Base-by-base conservation (phyloP, 306 rosid species). In the Medicago lupulina region DNA sequence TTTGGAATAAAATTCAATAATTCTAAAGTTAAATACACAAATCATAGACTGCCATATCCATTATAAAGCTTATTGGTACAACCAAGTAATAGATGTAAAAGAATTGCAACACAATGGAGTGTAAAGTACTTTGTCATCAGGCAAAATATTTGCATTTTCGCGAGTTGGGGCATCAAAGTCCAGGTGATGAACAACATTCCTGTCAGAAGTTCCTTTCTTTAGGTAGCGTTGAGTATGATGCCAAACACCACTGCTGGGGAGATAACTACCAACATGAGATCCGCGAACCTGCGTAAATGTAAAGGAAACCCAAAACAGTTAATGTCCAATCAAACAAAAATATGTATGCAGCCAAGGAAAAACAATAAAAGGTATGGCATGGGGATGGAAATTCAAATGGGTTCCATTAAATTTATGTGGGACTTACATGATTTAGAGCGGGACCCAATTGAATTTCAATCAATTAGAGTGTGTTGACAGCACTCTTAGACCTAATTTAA, bases 91-190 rank as follows among this genome's bases (percentile, higher is more conserved):
- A 82, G 66, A 17, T 54, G 77, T 61, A 74, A 78, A 41, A 66
- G 54, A 80, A 64, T 50, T 49, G 50, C 40, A 79, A 54, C 53
- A 57, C 67, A 78, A 80, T 31, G 23, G 75, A 57, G 69, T 13
- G 71, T 25, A 17, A 46, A 31, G 64, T 86, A 92, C 97, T 73
- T 85, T 95, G 80, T 95, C 99, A 86, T 90, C 96, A 49, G 95
- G 96, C 75, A 89, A 85, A 49, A 79, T 84, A 84, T 95, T 89
- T 67, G 99, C 96, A 82, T 86, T 89, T 87, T 95, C 99, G 50
- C 99, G 99, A 34, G 99, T 95, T 49, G 97, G 93, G 70, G 99
- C 99, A 84, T 95, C 99, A 73, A 92, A 92, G 81, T 95, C 99
- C 90, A 95, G 79, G 90, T 95, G 99, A 75, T 85, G 93, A 85